Conservation (phyloP, 1,284 basidiomycete species). For the Naganishia sp. region DNA sequence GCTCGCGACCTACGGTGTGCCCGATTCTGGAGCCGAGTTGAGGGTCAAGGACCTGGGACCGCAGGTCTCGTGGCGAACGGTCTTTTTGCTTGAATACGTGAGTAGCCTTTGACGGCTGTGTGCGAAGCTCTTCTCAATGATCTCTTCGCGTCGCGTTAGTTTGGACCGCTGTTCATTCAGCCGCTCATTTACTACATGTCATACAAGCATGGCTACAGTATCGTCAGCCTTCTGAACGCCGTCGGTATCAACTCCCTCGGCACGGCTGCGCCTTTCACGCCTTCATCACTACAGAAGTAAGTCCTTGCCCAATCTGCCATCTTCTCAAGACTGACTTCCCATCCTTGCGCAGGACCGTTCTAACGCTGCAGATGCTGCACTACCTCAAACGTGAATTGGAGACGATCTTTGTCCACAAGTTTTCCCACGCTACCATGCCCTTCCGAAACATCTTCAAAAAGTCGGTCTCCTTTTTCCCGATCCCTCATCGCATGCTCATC, state of each 20-base stretch:
- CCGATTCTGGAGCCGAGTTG: constrained; percentile 63
- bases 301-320: background rate
- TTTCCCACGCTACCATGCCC: constrained; percentile 95
- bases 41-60: constrained; percentile 81
- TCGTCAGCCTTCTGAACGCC: constrained; percentile 5
- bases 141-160: constrained; percentile 55
- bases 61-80: constrained; percentile 80
- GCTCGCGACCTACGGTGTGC: constrained; percentile 62
- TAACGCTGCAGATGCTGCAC: constrained; percentile 77
- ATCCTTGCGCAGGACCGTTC: constrained; percentile 64
- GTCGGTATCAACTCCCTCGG: constrained; percentile 15
- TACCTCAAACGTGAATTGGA: constrained; percentile 92
- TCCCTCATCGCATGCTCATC: background rate
- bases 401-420: constrained; percentile 90
- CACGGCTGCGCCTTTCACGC: constrained; percentile 24
- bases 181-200: constrained; percentile 75
- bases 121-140: background rate
- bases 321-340: background rate
- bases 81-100: constrained; percentile 90
- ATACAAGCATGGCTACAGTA: constrained; percentile 43
- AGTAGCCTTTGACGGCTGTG: constrained; percentile 49
- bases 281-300: constrained; percentile 68
- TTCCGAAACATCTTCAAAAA: constrained; percentile 85
- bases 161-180: constrained; percentile 88
- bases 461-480: constrained; percentile 56